phyloP scores from a whole-genome alignment of 169 alveolate species.

The Amoebophrya sp. region DNA sequence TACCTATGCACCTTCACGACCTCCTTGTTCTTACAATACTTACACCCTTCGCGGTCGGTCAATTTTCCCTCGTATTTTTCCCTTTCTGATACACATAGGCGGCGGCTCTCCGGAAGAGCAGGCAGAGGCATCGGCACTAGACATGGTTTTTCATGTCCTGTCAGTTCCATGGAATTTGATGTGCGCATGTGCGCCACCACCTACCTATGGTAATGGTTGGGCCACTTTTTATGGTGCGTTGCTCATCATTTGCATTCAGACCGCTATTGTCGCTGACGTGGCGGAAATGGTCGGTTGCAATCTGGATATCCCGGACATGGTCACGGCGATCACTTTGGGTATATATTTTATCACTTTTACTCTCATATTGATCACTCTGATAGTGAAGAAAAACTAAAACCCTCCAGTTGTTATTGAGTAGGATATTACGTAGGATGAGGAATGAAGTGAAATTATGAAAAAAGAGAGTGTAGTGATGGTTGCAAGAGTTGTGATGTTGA shows the following conservation, averaged over 20 bases:
- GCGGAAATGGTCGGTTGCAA: conserved; percentile 54
- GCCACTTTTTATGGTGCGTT: conserved; percentile 46
- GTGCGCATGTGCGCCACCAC: conserved; percentile 53
- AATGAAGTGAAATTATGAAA: no score
- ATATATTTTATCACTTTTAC: conserved; percentile 11
- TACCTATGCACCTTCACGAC: no score
- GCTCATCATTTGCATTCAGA: conserved; percentile 33
- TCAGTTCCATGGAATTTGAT: conserved; percentile 55
- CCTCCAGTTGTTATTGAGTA: no score
- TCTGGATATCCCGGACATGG: conserved; percentile 45
- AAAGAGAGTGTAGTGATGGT: no score
- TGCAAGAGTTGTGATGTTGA: no score
- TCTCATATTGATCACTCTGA: no score
- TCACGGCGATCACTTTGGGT: conserved; percentile 52
- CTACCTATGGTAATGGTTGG: conserved; percentile 53
- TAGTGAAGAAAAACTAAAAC: no score
- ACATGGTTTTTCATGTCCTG: conserved; percentile 40
- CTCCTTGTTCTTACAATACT: no score
- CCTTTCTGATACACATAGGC: no score
- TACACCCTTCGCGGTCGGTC: no score
- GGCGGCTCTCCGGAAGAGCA: conserved; percentile 1
- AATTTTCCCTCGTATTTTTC: no score
- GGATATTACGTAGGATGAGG: no score
- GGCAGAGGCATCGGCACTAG: background rate
- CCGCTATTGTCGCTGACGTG: conserved; percentile 50